phyloP scores from a whole-genome alignment of 164 flowering plant species.

The Piper longum region DNA sequence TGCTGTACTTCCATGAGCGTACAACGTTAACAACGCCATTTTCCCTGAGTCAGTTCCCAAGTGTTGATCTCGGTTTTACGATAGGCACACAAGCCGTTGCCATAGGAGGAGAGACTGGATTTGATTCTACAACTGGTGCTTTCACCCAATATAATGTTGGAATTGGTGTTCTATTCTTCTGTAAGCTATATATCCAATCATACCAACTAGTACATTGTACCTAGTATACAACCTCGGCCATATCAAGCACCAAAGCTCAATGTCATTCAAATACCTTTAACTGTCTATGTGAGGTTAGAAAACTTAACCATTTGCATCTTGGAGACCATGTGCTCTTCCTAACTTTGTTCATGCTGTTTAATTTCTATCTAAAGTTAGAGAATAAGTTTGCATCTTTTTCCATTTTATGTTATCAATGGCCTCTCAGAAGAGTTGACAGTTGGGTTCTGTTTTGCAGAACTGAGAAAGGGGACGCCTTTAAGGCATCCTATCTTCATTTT shows the following conservation, averaged over 20 bases:
- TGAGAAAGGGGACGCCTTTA: slow-evolving; percentile 77
- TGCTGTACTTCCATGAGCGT: slow-evolving; percentile 86
- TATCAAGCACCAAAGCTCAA: background rate
- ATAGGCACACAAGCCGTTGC: slow-evolving; percentile 71
- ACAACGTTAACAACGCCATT: slow-evolving; percentile 50
- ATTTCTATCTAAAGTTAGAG: too few relatives aligned
- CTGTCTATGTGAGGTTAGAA: too few relatives aligned
- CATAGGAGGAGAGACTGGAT: slow-evolving; percentile 86
- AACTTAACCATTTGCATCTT: too few relatives aligned
- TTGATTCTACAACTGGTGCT: slow-evolving; percentile 46
- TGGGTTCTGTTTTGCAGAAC: slow-evolving; percentile 26
- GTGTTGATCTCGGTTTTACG: slow-evolving; percentile 55
- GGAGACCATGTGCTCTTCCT: too few relatives aligned
- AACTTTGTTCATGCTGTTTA: too few relatives aligned
- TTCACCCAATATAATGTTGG: slow-evolving; percentile 87
- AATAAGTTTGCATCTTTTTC: too few relatives aligned
- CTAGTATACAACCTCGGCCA: background rate
- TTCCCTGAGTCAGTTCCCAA: slow-evolving; percentile 39
- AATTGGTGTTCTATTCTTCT: slow-evolving; percentile 59
- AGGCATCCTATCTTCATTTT: slow-evolving; percentile 55
- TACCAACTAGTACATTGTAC: background rate
- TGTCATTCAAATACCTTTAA: too few relatives aligned
- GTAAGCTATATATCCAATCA: slow-evolving; percentile 27
- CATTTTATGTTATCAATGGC: too few relatives aligned
- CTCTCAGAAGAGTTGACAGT: background rate